Base-by-base conservation (phyloP, 768 basidiomycete genomes). In the Trametes cubensis region DNA sequence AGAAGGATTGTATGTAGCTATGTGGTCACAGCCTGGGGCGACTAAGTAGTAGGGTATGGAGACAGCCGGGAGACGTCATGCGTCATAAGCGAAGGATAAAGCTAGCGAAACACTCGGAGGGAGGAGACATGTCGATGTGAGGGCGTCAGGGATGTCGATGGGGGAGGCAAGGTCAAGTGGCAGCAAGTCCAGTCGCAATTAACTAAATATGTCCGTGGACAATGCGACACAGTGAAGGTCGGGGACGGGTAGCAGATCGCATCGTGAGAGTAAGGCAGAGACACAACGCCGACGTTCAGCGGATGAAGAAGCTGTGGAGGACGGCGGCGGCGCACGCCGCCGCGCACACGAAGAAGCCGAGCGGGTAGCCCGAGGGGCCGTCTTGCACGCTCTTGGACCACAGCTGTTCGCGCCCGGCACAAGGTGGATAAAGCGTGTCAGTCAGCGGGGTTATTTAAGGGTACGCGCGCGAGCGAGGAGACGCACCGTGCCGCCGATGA, bases 401-500 rank as follows among this genome's bases (percentile, higher is more conserved):
- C 21, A 93, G 77, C 87, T 90, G 69, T 26, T 15, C 13, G 18
- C 13, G 34, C 11, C 34, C 34, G 34, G 28, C 28, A 34, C 6
- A 11, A 2, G 34, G 5, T 11, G 10, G 10, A 34, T 34, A 2
- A 11, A 7, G 10, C 6, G 11, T 34, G 34, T 34, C 34, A 34
- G 34, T 34, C 34, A 34, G 34, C 34, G 34, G 6, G 34, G 34
- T 2, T 11, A 10, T 11, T 34, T 11, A 11, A 20, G 7, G 13
- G 40, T 15, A 23, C 18, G 38, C 23, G 18, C 11, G 34, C 30
- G 39, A 44, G 44, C 25, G 26, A 42, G 40, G 42, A 38, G 28
- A 78, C 86, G 71, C 71, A 93, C 92, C 72, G 87, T 90, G 46
- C 92, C 92, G 49, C 92, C 92, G 18, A 93, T 78, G 42, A 94